These are phyloP conservation scores for Talaromyces ruber DNA, from an alignment of 495 filamentous ascomycete genomes.

Conservation along the genomic window DNA sequence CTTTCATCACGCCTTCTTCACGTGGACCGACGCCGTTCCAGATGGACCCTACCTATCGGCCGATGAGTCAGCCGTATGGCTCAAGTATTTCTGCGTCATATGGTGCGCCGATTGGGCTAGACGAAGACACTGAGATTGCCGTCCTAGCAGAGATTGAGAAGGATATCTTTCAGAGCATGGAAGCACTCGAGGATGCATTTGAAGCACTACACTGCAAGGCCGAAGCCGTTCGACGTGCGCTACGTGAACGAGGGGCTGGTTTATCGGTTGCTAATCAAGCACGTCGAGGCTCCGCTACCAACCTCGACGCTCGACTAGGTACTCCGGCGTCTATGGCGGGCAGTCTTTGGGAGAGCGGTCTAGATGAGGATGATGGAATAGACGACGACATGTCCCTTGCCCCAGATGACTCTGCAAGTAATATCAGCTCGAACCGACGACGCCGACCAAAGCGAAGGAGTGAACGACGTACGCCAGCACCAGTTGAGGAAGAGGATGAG, in stretches of 20 bases:
- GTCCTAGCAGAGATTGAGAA: constrained; percentile 84
- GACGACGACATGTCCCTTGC: constrained; percentile 61
- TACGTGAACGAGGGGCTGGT: constrained; percentile 73
- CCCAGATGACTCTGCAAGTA: constrained; percentile 70
- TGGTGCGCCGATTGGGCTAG: constrained; percentile 67
- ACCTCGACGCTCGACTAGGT: constrained; percentile 43
- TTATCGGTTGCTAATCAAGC: constrained; percentile 70
- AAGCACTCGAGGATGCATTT: constrained; percentile 89
- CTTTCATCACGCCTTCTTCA: constrained; percentile 32
- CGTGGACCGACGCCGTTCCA: constrained; percentile 30
- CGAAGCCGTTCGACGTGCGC: constrained; percentile 66
- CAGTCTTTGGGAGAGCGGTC: constrained; percentile 28
- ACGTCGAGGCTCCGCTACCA: constrained; percentile 44
- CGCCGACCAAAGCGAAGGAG: constrained; percentile 60
- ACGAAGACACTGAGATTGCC: constrained; percentile 91
- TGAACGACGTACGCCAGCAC: constrained; percentile 73
- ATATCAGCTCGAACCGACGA: constrained; percentile 68
- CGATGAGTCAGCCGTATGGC: constrained; percentile 30
- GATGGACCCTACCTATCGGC: constrained; percentile 26
- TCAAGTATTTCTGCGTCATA: constrained; percentile 23
- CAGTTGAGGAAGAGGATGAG: constrained; percentile 78
- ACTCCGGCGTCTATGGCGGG: constrained; percentile 44
- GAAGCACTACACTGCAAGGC: constrained; percentile 83
- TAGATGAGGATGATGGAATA: constrained; percentile 51
- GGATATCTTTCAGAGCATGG: constrained; percentile 90